Conservation (phyloP, 2,329 filamentous ascomycete species). For the Colletotrichum spaethianum region DNA sequence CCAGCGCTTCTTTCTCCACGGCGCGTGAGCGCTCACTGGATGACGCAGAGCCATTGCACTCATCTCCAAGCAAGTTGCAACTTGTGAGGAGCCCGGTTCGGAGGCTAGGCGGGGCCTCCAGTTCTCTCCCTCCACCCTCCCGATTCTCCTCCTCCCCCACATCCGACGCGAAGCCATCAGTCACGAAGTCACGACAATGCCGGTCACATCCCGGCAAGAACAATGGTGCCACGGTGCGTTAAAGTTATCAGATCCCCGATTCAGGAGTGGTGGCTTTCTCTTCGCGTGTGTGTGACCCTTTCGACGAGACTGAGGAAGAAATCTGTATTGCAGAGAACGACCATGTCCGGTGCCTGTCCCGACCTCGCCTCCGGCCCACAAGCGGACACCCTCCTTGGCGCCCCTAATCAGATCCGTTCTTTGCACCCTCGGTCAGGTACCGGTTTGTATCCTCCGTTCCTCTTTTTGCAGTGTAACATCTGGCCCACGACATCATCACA, state of each 20-base stretch:
- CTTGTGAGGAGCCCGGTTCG: neutral
- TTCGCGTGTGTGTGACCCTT: neutral
- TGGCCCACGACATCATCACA: conserved; percentile 34
- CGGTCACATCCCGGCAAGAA: conserved; percentile 7
- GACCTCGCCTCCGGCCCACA: conserved; percentile 33
- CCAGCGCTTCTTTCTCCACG: conserved; percentile 10
- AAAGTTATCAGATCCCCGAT: conserved; percentile 40
- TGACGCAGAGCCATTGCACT: conserved; percentile 8
- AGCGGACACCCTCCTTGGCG: conserved; percentile 32
- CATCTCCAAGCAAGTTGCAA: neutral
- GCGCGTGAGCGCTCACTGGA: conserved; percentile 3
- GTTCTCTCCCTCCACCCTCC: neutral
- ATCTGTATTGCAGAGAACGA: conserved; percentile 12
- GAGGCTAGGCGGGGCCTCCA: neutral
- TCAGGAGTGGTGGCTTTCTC: conserved; percentile 2
- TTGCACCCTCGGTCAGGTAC: conserved; percentile 27
- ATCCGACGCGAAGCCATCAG: neutral
- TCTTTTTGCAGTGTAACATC: conserved; percentile 9
- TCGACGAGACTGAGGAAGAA: neutral
- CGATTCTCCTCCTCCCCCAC: neutral
- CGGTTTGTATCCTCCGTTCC: conserved; percentile 7
- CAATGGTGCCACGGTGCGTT: conserved; percentile 6
- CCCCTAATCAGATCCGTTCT: conserved; percentile 38
- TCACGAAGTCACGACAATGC: neutral
- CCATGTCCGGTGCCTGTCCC: conserved; percentile 1